Percentiles rank a stretch among this genome's conserved stretches.
These are phyloP conservation scores for Boletus speciosus DNA, from an alignment of 768 basidiomycete genomes.

Conservation along the genomic window DNA sequence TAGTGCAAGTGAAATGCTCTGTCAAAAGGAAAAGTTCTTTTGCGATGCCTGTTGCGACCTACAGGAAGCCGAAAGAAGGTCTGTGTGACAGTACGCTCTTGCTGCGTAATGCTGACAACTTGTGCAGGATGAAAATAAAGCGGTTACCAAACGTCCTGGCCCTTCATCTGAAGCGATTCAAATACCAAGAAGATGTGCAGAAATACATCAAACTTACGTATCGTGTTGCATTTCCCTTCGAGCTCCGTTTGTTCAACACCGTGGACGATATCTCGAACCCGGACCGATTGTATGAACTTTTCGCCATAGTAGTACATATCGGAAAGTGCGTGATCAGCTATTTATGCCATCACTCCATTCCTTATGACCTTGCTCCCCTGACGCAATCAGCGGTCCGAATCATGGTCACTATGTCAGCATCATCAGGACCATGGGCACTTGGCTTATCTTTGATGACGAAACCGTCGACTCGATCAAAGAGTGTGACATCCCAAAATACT, in stretches of 20 bases:
- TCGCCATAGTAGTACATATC: slow-evolving; percentile 98
- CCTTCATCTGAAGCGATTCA: slow-evolving; percentile 96
- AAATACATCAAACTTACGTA: slow-evolving; percentile 95
- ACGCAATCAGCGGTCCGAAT: slow-evolving; percentile 75
- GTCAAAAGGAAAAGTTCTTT: slow-evolving; percentile 97
- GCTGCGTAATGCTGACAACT: slow-evolving; percentile 7
- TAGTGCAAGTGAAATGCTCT: slow-evolving; percentile 97
- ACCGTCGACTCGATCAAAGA: slow-evolving; percentile 86
- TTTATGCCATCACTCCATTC: slow-evolving; percentile 1
- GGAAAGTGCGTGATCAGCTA: slow-evolving; percentile 73
- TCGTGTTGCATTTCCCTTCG: slow-evolving; percentile 93
- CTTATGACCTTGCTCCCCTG: slow-evolving; percentile 14
- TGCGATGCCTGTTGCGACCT: slow-evolving; percentile 96
- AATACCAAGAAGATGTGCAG: slow-evolving; percentile 89
- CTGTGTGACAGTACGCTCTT: slow-evolving; percentile 24
- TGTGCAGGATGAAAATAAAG: slow-evolving; percentile 94
- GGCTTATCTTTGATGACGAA: slow-evolving; percentile 97
- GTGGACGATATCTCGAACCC: slow-evolving; percentile 90
- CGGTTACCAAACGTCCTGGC: slow-evolving; percentile 92
- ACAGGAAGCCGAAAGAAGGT: slow-evolving; percentile 97
- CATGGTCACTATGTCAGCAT: slow-evolving; percentile 98
- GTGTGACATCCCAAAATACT: slow-evolving; percentile 87
- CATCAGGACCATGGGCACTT: slow-evolving; percentile 77
- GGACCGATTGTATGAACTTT: slow-evolving; percentile 90
- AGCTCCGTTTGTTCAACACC: slow-evolving; percentile 95